Evolutionary conservation across 345 rosid species (phyloP).

Genomic region (Aegle marmelos): DNA sequence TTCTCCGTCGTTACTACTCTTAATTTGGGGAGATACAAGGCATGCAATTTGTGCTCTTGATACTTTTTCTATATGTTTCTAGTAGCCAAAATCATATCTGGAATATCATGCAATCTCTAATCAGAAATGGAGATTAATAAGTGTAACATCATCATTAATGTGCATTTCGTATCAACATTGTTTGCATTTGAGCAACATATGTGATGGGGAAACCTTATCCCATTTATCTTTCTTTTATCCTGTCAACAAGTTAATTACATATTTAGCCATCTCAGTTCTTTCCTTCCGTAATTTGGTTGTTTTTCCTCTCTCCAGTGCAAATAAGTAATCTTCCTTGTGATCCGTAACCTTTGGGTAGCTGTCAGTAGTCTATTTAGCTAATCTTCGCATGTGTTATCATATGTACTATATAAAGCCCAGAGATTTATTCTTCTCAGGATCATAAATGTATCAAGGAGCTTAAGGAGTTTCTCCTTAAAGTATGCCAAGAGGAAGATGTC

Average conservation of each 20-base stretch:
- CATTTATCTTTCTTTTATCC: background rate
- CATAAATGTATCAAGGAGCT: constrained; percentile 55
- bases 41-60: constrained; percentile 16
- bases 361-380: background rate
- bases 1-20: constrained; percentile 66
- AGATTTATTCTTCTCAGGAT: constrained; percentile 37
- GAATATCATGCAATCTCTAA: background rate
- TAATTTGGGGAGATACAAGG: constrained; percentile 80
- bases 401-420: background rate
- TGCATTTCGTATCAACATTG: background rate
- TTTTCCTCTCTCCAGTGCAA: background rate
- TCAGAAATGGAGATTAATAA: background rate
- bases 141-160: background rate
- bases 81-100: background rate
- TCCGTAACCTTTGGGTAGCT: background rate
- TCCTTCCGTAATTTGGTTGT: background rate
- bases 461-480: constrained; percentile 58
- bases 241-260: background rate
- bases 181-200: background rate
- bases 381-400: background rate
- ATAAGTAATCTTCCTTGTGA: background rate
- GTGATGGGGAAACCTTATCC: background rate
- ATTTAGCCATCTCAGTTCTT: background rate
- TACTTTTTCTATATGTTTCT: background rate
- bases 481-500: constrained; percentile 44